Base-by-base conservation (phyloP, 345 rosid genomes). In the Gossypium turneri region DNA sequence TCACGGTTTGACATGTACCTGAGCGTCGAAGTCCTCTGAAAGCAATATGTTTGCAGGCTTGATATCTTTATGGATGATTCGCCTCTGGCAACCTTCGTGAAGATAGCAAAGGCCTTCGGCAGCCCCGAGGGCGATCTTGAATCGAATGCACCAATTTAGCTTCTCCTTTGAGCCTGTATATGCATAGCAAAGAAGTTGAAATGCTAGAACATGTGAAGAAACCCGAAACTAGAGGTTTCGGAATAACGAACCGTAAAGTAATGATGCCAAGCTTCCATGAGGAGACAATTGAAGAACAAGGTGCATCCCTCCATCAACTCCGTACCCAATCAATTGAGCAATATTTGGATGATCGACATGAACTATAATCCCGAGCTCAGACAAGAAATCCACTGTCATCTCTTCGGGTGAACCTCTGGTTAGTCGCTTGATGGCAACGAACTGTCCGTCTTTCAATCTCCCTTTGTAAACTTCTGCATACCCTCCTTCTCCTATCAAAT, bases 291-390 rank as follows among this genome's bases (percentile, higher is more conserved):
- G 85, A 80, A 94, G 94, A 76, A 92, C 92, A 79, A 92, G 92
- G 80, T 90, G 92, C 98, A 94, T 91, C 63, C 97, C 97, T 70
- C 94, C 97, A 83, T 92, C 98, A 62, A 94, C 93, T 29, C 98
- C 91, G 56, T 91, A 90, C 1, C 97, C 98, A 67, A 91, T 88
- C 64, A 94, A 77, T 76, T 86, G 89, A 72, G 97, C 98, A 63
- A 92, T 91, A 72, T 90, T 90, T 10, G 98, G 97, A 83, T 89
- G 97, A 74, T 90, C 90, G 68, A 90, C 97, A 76, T 94, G 98
- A 75, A 86, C 97, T 59, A 91, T 90, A 25, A 94, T 91, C 66
- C 98, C 97, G n/a, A 91, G 89, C 81, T 91, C 98, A 2, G 97
- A 92, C 66, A 94, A 77, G 79, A 83, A 94, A 81, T 92, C 98